These are phyloP conservation scores for Candida patagonica DNA, from an alignment of 805 yeast species.

Conservation along the genomic window DNA sequence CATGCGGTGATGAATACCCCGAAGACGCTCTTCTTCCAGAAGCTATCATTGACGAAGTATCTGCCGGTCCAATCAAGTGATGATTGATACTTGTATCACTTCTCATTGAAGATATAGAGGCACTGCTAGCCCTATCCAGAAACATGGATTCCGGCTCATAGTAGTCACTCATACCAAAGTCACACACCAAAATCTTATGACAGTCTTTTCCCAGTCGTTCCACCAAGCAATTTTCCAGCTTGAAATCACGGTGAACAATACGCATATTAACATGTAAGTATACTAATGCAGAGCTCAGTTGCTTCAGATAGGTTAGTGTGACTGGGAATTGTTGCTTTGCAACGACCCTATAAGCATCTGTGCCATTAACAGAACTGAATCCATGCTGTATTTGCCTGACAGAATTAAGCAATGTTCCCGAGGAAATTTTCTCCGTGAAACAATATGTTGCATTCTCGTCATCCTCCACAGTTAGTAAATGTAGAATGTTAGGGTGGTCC, in stretches of 20 bases:
- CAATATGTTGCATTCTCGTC: conserved; percentile 58
- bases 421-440: conserved; percentile 54
- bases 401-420: conserved; percentile 75
- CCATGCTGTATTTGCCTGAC: conserved; percentile 49
- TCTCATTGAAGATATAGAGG: conserved; percentile 4
- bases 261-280: conserved; percentile 56
- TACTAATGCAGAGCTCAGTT: conserved; percentile 48
- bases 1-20: not conserved
- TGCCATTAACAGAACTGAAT: not conserved
- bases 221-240: conserved; percentile 69
- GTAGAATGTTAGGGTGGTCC: conserved; percentile 55
- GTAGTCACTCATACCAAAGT: conserved; percentile 72
- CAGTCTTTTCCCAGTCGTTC: conserved; percentile 31
- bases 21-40: not conserved
- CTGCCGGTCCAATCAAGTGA: conserved; percentile 18
- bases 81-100: not conserved
- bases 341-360: not conserved
- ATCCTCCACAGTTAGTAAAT: conserved; percentile 51
- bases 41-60: conserved; percentile 18
- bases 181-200: conserved; percentile 55
- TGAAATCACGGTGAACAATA: conserved; percentile 74
- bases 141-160: conserved; percentile 11
- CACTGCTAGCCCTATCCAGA: conserved; percentile 1
- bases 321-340: conserved; percentile 4
- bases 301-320: conserved; percentile 33